These are phyloP conservation scores for Grammothele lineata DNA, from an alignment of 768 basidiomycete species.

Conservation along the genomic window DNA sequence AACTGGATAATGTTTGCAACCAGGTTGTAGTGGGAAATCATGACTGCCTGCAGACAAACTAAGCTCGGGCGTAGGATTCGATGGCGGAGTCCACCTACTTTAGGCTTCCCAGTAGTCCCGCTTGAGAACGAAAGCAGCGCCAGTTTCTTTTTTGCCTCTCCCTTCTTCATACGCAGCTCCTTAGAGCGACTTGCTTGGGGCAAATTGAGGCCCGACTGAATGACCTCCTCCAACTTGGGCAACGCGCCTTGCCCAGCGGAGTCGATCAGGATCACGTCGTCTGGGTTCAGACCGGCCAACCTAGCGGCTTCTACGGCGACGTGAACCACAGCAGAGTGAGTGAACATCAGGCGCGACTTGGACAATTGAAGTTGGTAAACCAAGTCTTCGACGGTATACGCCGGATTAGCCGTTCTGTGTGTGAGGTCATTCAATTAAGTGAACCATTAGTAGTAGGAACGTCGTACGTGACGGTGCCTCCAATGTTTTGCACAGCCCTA, in stretches of 20 bases:
- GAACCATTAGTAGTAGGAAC: background rate
- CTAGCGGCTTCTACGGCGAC: conserved; percentile 22
- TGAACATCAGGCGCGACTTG: conserved; percentile 21
- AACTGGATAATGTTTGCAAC: conserved; percentile 27
- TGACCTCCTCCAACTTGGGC: conserved; percentile 42
- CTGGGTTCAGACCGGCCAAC: conserved; percentile 17
- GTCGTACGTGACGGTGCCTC: conserved; percentile 53
- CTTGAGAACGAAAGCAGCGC: conserved; percentile 73
- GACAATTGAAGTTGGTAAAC: conserved; percentile 26
- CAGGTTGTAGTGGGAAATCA: conserved; percentile 30
- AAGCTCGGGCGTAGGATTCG: no score
- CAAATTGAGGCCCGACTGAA: conserved; percentile 48
- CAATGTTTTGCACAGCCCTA: conserved; percentile 49
- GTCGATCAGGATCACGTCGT: conserved; percentile 21
- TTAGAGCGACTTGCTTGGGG: conserved; percentile 33
- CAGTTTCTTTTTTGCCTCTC: conserved; percentile 65
- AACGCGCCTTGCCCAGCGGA: conserved; percentile 15
- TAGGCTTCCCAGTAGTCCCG: conserved; percentile 70
- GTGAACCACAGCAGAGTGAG: conserved; percentile 19
- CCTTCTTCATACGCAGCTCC: conserved; percentile 47
- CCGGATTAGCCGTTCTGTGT: conserved; percentile 26
- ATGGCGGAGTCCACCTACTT: conserved; percentile 53
- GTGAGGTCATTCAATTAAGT: no score
- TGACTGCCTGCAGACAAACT: conserved; percentile 41
- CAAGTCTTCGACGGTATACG: conserved; percentile 28